Evolutionary conservation across 1,284 basidiomycete genomes (phyloP), one percentile per base, ranked within the genome.

Genomic region (Pseudomicrostroma phylloplanum): DNA sequence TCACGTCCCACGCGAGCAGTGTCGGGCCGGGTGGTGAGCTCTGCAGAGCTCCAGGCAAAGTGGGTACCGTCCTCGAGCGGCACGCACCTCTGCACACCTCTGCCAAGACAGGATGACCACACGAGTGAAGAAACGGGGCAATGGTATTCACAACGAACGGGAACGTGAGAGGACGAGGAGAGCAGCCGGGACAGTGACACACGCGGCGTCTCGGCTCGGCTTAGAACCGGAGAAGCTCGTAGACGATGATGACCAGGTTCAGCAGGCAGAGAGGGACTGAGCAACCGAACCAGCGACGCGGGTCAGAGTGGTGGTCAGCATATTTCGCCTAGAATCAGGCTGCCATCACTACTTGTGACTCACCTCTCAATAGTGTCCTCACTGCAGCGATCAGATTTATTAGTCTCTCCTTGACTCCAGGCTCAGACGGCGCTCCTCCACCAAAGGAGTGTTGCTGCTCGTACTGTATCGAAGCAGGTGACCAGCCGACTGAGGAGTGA

Each of bases 391-490:
- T 54, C 17, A 54, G 13, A 15, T 54, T 54, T 6, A 54, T 19
- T 13, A 54, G 25, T 15, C 51, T 17, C 51, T 54, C 51, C 51
- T 54, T 54, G 51, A 54, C 21, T 8, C 51, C 51, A 17, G 51
- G 21, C 19, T 54, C 51, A 2, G 21, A 8, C 15, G n/a, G 21
- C 13, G n/a, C 51, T 25, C 21, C 25, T 21, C 51, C 21, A 6
- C 51, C 51, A 25, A 54, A 54, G 21, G 51, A 54, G 21, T 54
- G 51, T 19, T 54, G 51, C 51, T 54, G 51, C 51, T 54, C 51
- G 21, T 54, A 54, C 21, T 54, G 51, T 21, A 54, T 54, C 15
- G 51, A 54, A 26, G 51, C 51, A 19, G 51, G 25, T 17, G 51
- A 54, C 51, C 51, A 54, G 51, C 51, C 51, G 51, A 54, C 51